Percentiles rank a stretch among this genome's conserved stretches.
phyloP scores from a whole-genome alignment of 2,329 filamentous ascomycete genomes.

The Apiospora pterosperma region DNA sequence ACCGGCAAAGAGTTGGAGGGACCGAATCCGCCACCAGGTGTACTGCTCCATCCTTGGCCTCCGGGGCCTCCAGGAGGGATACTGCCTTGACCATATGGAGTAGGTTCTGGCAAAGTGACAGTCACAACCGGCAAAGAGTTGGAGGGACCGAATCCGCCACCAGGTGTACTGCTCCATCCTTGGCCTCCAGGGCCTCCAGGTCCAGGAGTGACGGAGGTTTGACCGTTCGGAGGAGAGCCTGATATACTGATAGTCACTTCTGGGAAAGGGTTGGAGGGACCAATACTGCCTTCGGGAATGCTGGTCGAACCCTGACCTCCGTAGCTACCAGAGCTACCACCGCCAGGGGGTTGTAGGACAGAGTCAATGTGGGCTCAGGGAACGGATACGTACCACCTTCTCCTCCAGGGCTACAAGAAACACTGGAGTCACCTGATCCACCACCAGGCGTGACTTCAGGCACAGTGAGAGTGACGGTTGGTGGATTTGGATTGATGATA shows the following conservation, averaged over 20 bases:
- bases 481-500: neutral
- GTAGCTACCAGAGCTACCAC: neutral
- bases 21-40: neutral
- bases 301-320: neutral
- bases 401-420: neutral
- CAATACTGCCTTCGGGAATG: neutral
- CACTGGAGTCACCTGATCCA: neutral
- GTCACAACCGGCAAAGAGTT: neutral
- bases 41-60: neutral
- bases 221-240: neutral
- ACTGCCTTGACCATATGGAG: neutral
- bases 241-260: constrained; percentile 5
- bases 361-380: neutral
- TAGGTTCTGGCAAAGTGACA: neutral
- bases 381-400: neutral
- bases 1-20: neutral
- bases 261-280: constrained; percentile 1
- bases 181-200: neutral
- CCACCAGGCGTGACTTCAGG: neutral
- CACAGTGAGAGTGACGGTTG: neutral
- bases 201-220: neutral
- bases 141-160: neutral
- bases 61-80: neutral
- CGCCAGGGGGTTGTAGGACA: neutral
- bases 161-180: neutral